phyloP scores from a whole-genome alignment of 805 yeast genomes.

The Metschnikowia chrysomelidarum region DNA sequence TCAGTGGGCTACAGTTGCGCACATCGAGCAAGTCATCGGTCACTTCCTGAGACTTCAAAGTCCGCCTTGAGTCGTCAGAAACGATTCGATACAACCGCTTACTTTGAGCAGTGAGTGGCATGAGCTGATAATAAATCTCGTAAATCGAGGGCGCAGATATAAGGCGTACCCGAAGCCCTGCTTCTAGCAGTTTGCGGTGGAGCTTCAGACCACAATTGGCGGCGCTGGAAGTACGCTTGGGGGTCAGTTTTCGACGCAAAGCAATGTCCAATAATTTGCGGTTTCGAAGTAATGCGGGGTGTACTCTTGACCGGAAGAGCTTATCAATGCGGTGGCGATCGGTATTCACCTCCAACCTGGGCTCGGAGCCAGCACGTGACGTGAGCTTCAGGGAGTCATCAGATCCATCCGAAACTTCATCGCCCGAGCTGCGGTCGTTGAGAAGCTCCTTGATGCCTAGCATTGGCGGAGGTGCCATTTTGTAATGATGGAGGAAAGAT shows the following conservation, averaged over 20 bases:
- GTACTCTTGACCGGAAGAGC: slow-evolving; percentile 17
- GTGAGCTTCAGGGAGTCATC: slow-evolving; percentile 7
- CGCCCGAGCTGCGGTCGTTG: slow-evolving; percentile 12
- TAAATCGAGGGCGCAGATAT: slow-evolving; percentile 45
- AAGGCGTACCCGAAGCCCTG: slow-evolving; percentile 50
- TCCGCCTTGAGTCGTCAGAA: slow-evolving; percentile 3
- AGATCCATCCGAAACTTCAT: slow-evolving; percentile 6
- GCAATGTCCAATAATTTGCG: slow-evolving; percentile 29
- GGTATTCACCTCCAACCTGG: slow-evolving; percentile 12
- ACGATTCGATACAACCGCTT: slow-evolving; percentile 8
- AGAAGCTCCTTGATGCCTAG: slow-evolving; percentile 21
- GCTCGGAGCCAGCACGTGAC: slow-evolving; percentile 10
- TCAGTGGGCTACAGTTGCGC: slow-evolving; percentile 1
- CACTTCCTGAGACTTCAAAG: slow-evolving; percentile 9
- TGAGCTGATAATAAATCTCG: slow-evolving; percentile 42
- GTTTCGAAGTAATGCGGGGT: slow-evolving; percentile 14
- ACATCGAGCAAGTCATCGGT: slow-evolving; percentile 6
- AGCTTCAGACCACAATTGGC: slow-evolving; percentile 24
- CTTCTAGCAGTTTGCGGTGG: slow-evolving; percentile 47
- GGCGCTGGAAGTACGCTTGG: slow-evolving; percentile 16
- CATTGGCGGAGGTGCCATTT: slow-evolving; percentile 14
- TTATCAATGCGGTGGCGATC: slow-evolving; percentile 9
- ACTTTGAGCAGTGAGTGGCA: slow-evolving; percentile 32
- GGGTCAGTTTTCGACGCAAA: slow-evolving; percentile 30
- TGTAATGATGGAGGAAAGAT: slow-evolving; percentile 1